A percentile compares a stretch with the other conserved stretches of the same genome.
These are phyloP conservation scores for Draba incana DNA, from an alignment of 345 rosid genomes.

Conservation along the genomic window DNA sequence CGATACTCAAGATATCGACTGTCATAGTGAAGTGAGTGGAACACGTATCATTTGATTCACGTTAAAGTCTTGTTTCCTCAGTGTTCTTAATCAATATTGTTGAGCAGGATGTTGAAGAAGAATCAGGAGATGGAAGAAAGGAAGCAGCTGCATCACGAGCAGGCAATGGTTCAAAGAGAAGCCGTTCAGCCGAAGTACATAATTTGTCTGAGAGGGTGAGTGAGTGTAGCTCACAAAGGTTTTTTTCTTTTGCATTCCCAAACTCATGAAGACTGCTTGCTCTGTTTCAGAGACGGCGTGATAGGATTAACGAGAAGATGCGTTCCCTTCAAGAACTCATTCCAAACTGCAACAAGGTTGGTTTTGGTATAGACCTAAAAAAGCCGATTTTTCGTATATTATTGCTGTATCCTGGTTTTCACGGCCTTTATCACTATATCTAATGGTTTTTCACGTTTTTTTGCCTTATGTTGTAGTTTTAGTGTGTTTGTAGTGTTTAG, in stretches of 20 bases:
- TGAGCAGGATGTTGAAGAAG: conserved; percentile 77
- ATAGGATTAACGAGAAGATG: conserved; percentile 94
- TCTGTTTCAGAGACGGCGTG: conserved; percentile 72
- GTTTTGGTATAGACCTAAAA: neutral
- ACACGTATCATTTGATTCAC: conserved; percentile 3
- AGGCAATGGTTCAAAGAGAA: conserved; percentile 66
- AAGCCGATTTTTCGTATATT: too few relatives aligned
- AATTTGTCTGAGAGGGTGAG: conserved; percentile 97
- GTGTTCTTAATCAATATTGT: neutral
- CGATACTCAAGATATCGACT: conserved; percentile 62
- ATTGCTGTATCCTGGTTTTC: too few relatives aligned
- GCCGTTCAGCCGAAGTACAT: conserved; percentile 95
- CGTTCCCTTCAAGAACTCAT: conserved; percentile 91
- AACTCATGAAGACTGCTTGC: conserved; percentile 1
- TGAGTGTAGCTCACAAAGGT: conserved; percentile 15
- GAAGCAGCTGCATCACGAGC: conserved; percentile 46
- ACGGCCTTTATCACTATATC: too few relatives aligned
- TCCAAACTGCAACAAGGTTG: conserved; percentile 91
- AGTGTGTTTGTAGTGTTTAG: too few relatives aligned
- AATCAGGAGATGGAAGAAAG: conserved; percentile 55
- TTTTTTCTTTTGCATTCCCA: conserved; percentile 11
- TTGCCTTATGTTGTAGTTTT: too few relatives aligned
- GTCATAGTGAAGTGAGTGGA: conserved; percentile 71
- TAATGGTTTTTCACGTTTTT: too few relatives aligned
- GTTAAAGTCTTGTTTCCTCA: neutral